Percentiles rank a stretch among this genome's conserved stretches.
These are phyloP conservation scores for Taiozyma sp. DNA, from an alignment of 1,139 yeast genomes.

Conservation along the genomic window DNA sequence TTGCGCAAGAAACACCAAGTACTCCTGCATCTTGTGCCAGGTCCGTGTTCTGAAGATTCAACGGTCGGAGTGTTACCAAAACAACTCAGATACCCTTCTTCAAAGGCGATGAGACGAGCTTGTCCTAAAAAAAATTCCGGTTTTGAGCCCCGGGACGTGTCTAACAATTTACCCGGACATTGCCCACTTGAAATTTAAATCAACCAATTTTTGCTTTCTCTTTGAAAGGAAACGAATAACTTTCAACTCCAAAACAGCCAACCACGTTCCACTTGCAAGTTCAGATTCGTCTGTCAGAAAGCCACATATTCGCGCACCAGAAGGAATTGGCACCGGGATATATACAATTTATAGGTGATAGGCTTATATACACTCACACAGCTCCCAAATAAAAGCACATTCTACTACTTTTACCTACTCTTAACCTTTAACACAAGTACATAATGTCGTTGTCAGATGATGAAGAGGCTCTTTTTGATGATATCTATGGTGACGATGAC, in stretches of 20 bases:
- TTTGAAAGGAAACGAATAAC: no score
- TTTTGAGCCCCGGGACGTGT: not conserved
- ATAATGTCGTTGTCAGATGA: conserved; percentile 23
- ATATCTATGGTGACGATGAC: conserved; percentile 35
- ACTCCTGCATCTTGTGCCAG: conserved; percentile 26
- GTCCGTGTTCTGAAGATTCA: not conserved
- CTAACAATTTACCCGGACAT: not conserved
- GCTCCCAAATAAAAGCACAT: not conserved
- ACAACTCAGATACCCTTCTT: no score
- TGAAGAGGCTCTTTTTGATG: conserved; percentile 36
- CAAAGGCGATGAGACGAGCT: conserved; percentile 1
- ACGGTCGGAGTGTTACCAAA: no score
- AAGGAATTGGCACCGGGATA: not conserved
- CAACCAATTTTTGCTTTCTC: no score
- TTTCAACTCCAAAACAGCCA: no score
- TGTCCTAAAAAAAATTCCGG: not conserved
- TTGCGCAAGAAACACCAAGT: conserved; percentile 80
- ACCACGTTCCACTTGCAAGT: not conserved
- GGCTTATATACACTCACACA: not conserved
- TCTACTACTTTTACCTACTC: not conserved
- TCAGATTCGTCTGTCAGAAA: not conserved
- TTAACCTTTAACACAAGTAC: not conserved
- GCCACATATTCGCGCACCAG: not conserved
- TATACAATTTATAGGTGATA: not conserved
- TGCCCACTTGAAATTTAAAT: not conserved